Evolutionary conservation across 257 asterid genomes (phyloP).

Genomic region (Nicotiana sylvestris): DNA sequence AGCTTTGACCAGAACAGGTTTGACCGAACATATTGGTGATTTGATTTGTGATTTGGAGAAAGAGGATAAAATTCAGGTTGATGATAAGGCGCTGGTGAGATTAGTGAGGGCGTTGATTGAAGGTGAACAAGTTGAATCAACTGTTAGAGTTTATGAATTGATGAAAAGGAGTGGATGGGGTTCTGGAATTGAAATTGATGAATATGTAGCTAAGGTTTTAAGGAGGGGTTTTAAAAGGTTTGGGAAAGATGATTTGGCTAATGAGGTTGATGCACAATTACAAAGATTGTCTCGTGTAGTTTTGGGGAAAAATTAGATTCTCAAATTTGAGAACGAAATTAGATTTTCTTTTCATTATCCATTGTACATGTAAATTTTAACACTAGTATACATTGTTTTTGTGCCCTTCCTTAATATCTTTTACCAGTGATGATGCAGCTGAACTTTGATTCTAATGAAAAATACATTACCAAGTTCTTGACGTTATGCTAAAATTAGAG

Average conservation of each 20-base stretch:
- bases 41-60: constrained; percentile 47
- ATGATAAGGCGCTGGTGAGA: constrained; percentile 56
- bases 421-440: too few species aligned
- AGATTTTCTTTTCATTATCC: neutral
- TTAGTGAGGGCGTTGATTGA: constrained; percentile 67
- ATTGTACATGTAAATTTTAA: neutral
- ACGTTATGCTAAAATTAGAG: too few species aligned
- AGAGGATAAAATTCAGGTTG: constrained; percentile 39
- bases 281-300: constrained; percentile 35
- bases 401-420: too few species aligned
- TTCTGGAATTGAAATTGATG: constrained; percentile 44
- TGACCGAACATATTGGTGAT: constrained; percentile 48
- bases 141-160: constrained; percentile 71
- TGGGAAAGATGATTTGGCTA: constrained; percentile 64
- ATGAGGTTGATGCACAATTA: constrained; percentile 63
- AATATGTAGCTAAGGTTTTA: constrained; percentile 66
- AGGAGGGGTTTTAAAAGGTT: constrained; percentile 65
- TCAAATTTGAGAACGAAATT: neutral
- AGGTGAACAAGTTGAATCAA: constrained; percentile 54
- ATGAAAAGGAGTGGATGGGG: constrained; percentile 62
- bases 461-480: too few species aligned
- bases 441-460: too few species aligned
- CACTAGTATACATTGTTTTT: neutral
- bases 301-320: constrained; percentile 28
- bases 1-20: constrained; percentile 51